Base-by-base conservation (phyloP, 2,329 filamentous ascomycete species). In the Pseudogymnoascus sp. region DNA sequence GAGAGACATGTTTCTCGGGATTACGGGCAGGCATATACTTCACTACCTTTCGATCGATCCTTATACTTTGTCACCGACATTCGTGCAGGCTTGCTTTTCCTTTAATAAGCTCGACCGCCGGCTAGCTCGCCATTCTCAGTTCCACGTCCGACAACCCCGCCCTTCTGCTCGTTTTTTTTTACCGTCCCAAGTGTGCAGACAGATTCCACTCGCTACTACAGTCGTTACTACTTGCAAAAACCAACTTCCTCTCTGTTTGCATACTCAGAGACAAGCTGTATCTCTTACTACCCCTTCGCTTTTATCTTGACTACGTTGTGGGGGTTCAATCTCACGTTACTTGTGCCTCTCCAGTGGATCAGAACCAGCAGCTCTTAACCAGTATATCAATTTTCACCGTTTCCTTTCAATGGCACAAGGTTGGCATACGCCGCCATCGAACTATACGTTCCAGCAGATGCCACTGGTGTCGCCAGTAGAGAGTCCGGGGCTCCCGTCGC, bases 351-450 rank as follows among this genome's bases (percentile, higher is more conserved):
- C 47, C n/a, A 14, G 11, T 22, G 6, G 6, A 9, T 32, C 28
- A 32, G 5, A 54, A 32, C 14, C 25, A 30, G 43, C 25, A 11
- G 12, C 43, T 18, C n/a, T 12, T 18, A 25, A 8, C 9, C 28
- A 12, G n/a, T 28, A 54, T 16, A 16, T 18, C 11, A 54, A 30
- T 32, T 20, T 54, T n/a, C 28, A 4, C 32, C 14, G n/a, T 12
- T 54, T 54, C 9, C 9, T 32, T 32, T 65, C 64, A 30, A 72
- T 71, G 70, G 70, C 67, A 63, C 60, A 64, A 50, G 57, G 61
- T 50, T 63, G 67, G 60, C 67, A 64, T 61, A 67, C 65, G 43
- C 37, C 67, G 34, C 65, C 64, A 35, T 65, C 65, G 37, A 67
- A 57, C 59, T 69, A 67, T 57, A 18, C 65, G 57, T 58, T 64